phyloP scores from a whole-genome alignment of 2,329 filamentous ascomycete species.

The Fusarium papillatum region DNA sequence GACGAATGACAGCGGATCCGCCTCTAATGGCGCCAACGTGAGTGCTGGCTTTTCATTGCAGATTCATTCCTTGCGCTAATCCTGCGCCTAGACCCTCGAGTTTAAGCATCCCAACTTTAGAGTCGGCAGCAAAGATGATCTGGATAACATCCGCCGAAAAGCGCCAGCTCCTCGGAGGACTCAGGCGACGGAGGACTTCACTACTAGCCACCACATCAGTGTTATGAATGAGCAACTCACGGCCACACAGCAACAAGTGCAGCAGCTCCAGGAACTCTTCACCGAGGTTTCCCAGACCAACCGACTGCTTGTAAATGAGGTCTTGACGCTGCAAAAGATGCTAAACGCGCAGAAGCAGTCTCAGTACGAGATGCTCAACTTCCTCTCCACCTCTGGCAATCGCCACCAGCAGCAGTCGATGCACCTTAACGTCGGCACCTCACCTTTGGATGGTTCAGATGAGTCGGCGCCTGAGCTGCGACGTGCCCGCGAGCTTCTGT shows the following conservation, averaged over 20 bases:
- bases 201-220: constrained; percentile 89
- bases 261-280: constrained; percentile 87
- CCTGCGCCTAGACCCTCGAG: constrained; percentile 69
- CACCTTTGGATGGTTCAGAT: constrained; percentile 58
- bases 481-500: constrained; percentile 69
- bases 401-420: constrained; percentile 51
- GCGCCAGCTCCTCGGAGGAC: constrained; percentile 90
- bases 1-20: constrained; percentile 52
- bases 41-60: constrained; percentile 16
- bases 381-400: constrained; percentile 61
- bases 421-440: constrained; percentile 51
- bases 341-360: constrained; percentile 70
- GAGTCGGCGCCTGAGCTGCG: constrained; percentile 67
- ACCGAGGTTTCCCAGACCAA: constrained; percentile 79
- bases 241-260: constrained; percentile 93
- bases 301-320: constrained; percentile 72
- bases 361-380: constrained; percentile 69
- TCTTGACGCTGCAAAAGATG: constrained; percentile 72
- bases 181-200: constrained; percentile 76
- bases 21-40: constrained; percentile 54
- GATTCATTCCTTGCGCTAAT: background rate
- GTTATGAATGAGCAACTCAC: constrained; percentile 89
- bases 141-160: constrained; percentile 97
- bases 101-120: constrained; percentile 98
- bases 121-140: constrained; percentile 93